A percentile compares a stretch with the other conserved stretches of the same genome.
phyloP scores from a whole-genome alignment of 2,329 filamentous ascomycete genomes.

The Rasamsonia emersonii region DNA sequence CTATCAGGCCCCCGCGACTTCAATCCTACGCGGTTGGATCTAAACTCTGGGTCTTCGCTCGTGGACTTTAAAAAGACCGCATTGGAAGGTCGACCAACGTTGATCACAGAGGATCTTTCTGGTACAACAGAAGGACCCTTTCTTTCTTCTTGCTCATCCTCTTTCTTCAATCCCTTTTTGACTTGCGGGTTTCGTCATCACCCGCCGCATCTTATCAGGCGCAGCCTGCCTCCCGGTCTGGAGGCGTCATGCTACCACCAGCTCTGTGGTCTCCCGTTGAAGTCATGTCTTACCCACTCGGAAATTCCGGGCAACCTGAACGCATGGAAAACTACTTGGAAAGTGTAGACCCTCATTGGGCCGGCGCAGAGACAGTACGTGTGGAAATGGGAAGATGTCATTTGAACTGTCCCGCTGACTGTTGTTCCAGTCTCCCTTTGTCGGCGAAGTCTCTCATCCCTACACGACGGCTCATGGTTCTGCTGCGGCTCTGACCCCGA shows the following conservation, averaged over 20 bases:
- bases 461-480: conserved; percentile 27
- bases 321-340: conserved; percentile 23
- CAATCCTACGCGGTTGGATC: neutral
- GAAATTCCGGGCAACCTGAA: conserved; percentile 15
- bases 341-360: conserved; percentile 19
- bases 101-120: neutral
- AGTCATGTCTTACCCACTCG: conserved; percentile 21
- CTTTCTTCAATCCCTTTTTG: conserved; percentile 5
- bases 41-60: neutral
- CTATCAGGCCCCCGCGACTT: neutral
- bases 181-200: conserved; percentile 18
- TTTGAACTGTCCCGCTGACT: too few relatives aligned
- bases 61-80: neutral
- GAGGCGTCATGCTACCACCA: conserved; percentile 19
- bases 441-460: conserved; percentile 18
- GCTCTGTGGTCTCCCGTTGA: conserved; percentile 12
- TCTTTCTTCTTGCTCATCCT: conserved; percentile 3
- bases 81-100: neutral
- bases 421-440: conserved; percentile 18
- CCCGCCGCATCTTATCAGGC: conserved; percentile 11
- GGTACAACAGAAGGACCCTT: neutral
- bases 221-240: conserved; percentile 12
- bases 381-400: too few relatives aligned
- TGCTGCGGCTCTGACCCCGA: conserved; percentile 26
- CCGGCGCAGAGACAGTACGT: conserved; percentile 23